Evolutionary conservation across 257 asterid genomes (phyloP).

Genomic region (Coffea canephora): DNA sequence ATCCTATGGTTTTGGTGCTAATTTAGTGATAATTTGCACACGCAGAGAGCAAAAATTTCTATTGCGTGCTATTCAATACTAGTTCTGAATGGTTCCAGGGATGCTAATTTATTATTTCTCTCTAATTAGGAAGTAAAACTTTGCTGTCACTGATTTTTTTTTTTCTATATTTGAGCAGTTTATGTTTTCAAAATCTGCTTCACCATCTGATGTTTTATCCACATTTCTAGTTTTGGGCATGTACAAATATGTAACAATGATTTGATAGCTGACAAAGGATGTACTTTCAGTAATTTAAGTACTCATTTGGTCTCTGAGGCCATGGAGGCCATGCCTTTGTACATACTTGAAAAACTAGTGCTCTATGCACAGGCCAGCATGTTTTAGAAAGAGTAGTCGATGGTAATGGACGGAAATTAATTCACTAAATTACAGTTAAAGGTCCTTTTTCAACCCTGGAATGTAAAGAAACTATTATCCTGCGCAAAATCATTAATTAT

Average conservation of each 20-base stretch:
- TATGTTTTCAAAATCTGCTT: neutral
- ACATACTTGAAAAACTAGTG: neutral
- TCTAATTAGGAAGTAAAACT: neutral
- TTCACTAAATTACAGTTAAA: too few species aligned
- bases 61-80: neutral
- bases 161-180: too few species aligned
- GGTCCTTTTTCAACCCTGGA: too few species aligned
- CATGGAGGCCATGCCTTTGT: neutral
- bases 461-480: too few species aligned
- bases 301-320: neutral
- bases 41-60: neutral
- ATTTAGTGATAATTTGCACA: neutral
- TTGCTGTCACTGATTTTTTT: neutral
- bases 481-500: too few species aligned
- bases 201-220: neutral
- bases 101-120: neutral
- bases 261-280: neutral
- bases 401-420: too few species aligned
- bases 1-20: neutral
- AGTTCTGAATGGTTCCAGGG: too few species aligned
- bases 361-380: too few species aligned
- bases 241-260: neutral
- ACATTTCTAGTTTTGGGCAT: too few species aligned
- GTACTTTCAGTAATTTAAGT: neutral
- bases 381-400: too few species aligned